Evolutionary conservation across 2,329 filamentous ascomycete genomes (phyloP).

Genomic region (Colletotrichum sp.): DNA sequence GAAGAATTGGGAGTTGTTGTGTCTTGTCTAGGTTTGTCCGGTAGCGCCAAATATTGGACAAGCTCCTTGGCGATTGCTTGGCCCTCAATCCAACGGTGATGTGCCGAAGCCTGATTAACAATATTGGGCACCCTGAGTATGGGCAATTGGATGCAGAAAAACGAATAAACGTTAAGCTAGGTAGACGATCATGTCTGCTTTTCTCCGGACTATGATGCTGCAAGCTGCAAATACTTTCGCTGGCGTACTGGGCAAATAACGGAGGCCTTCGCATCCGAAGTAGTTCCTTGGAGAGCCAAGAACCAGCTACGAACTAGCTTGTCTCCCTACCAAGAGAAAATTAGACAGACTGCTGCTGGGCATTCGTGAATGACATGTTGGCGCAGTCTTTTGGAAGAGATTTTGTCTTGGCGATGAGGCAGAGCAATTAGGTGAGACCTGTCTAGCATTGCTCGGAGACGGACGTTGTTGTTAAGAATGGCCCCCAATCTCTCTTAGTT

Average conservation of each 20-base stretch:
- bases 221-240: not conserved
- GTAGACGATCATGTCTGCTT: not conserved
- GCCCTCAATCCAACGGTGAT: not conserved
- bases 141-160: not conserved
- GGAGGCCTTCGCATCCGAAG: not conserved
- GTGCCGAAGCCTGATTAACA: not conserved
- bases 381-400: not conserved
- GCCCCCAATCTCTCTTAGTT: not conserved
- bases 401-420: not conserved
- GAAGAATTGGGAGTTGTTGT: not conserved
- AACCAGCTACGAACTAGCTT: not conserved
- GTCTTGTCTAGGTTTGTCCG: not conserved
- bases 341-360: not conserved
- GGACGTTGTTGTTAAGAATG: not conserved
- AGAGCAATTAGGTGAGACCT: not conserved
- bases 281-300: not conserved
- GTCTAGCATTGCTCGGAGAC: not conserved
- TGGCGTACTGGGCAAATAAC: not conserved
- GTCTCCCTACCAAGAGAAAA: not conserved
- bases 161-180: not conserved
- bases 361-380: not conserved
- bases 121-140: not conserved
- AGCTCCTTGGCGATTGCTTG: slow-evolving; percentile 7
- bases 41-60: not conserved
- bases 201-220: not conserved